Conservation (phyloP, 2,329 filamentous ascomycete genomes). For the Sclerotinia trifoliorum region DNA sequence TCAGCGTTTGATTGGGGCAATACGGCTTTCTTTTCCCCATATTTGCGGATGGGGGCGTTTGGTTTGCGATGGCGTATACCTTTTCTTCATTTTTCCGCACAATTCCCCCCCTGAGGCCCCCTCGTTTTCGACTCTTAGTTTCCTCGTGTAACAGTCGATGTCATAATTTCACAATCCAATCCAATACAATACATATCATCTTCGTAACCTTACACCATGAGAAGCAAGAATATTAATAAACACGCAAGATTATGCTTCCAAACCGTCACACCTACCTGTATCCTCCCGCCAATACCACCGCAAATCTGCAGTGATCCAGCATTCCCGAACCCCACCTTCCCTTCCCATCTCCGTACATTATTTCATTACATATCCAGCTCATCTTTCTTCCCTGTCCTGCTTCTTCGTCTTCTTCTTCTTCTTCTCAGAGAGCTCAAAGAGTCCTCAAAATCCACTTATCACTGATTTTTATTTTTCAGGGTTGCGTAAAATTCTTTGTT, state of each 20-base stretch:
- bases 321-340: not conserved
- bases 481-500: constrained; percentile 11
- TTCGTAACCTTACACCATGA: not conserved
- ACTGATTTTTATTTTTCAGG: not conserved
- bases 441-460: constrained; percentile 11
- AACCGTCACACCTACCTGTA: constrained; percentile 4
- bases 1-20: not conserved
- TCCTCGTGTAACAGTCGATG: not conserved
- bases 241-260: constrained; percentile 8
- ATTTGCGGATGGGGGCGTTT: not conserved
- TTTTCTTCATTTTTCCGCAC: not conserved
- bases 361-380: constrained; percentile 6
- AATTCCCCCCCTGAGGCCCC: not conserved
- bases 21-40: not conserved
- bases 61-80: constrained; percentile 10
- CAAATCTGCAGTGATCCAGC: not conserved
- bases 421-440: too few relatives aligned
- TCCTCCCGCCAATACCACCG: not conserved
- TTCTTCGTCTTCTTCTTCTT: not conserved
- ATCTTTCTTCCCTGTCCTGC: not conserved
- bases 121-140: not conserved
- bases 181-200: not conserved
- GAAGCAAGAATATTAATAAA: not conserved
- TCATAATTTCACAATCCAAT: not conserved
- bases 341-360: not conserved